Percentiles rank a stretch among this genome's conserved stretches.
These are phyloP conservation scores for Amylocystis lapponica DNA, from an alignment of 768 basidiomycete species.

Conservation along the genomic window DNA sequence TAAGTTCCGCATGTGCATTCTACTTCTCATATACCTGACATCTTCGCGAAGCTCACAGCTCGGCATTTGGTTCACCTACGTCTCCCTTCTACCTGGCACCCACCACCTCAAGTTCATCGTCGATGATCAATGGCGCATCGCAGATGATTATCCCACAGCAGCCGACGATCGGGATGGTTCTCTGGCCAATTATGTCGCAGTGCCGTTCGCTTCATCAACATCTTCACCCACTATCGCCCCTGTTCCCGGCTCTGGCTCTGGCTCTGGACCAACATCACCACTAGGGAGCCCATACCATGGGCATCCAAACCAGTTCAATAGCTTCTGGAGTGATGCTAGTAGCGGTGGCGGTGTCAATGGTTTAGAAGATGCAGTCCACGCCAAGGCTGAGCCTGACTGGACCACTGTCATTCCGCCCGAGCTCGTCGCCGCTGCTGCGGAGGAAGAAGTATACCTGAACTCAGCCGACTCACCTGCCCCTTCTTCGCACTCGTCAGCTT, in stretches of 20 bases:
- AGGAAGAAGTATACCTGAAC: slow-evolving; percentile 76
- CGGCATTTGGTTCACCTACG: slow-evolving; percentile 32
- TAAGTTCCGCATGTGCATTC: slow-evolving; percentile 31
- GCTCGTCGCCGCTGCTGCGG: slow-evolving; percentile 70
- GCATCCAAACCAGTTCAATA: slow-evolving; percentile 25
- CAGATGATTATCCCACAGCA: slow-evolving; percentile 76
- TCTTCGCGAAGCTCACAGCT: slow-evolving; percentile 24
- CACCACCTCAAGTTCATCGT: slow-evolving; percentile 95
- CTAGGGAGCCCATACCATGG: slow-evolving; percentile 12
- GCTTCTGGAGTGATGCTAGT: slow-evolving; percentile 38
- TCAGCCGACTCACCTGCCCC: slow-evolving; percentile 17
- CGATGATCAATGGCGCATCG: slow-evolving; percentile 80
- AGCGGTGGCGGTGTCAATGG: slow-evolving; percentile 7
- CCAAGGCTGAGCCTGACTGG: slow-evolving; percentile 48
- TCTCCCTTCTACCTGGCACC: slow-evolving; percentile 76
- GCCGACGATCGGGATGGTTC: slow-evolving; percentile 87
- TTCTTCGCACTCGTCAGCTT: slow-evolving; percentile 15
- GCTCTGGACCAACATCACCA: slow-evolving; percentile 2
- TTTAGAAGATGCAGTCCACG: slow-evolving; percentile 8
- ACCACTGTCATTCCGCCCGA: slow-evolving; percentile 73
- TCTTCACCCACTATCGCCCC: slow-evolving; percentile 25
- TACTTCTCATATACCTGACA: neutral
- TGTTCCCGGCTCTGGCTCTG: slow-evolving; percentile 8
- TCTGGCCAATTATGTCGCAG: slow-evolving; percentile 89
- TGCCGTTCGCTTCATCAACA: slow-evolving; percentile 32